Conservation (phyloP, 257 asterid genomes). For the Eucommia ulmoides region DNA sequence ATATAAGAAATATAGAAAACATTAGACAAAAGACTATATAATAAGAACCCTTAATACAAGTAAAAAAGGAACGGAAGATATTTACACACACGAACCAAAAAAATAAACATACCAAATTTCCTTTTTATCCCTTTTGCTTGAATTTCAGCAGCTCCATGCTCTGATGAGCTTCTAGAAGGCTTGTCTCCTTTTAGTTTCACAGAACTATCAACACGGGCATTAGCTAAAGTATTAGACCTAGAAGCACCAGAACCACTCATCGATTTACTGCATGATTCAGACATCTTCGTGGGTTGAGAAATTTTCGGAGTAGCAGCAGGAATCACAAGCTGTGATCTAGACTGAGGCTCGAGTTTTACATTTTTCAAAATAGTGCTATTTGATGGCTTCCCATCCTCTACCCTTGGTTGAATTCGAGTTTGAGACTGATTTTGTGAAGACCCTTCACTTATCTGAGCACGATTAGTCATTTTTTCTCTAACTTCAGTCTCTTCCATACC, state of each 20-base stretch:
- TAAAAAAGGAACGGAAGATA: no score
- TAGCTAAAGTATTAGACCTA: constrained; percentile 15
- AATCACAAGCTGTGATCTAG: constrained; percentile 34
- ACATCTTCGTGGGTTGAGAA: constrained; percentile 16
- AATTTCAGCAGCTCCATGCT: constrained; percentile 21
- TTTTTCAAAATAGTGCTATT: background rate
- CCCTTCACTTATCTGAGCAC: constrained; percentile 14
- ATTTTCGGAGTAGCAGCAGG: constrained; percentile 24
- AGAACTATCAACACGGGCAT: constrained; percentile 13
- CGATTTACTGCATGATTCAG: constrained; percentile 26
- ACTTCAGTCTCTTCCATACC: constrained; percentile 14
- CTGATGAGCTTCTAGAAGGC: constrained; percentile 16
- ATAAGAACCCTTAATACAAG: no score
- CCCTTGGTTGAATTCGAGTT: constrained; percentile 2
- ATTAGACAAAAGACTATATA: no score
- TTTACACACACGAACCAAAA: no score
- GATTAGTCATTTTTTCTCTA: constrained; percentile 17
- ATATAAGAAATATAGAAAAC: no score
- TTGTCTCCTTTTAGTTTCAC: constrained; percentile 27
- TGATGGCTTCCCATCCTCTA: background rate
- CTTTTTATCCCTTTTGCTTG: constrained; percentile 33
- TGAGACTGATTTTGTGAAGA: constrained; percentile 20
- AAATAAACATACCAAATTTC: constrained; percentile 49
- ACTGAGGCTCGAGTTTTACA: constrained; percentile 10
- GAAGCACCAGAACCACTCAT: constrained; percentile 18